Percentiles rank a stretch among this genome's conserved stretches.
These are phyloP conservation scores for Pythium rhizo-oryzae DNA, from an alignment of 352 stramenopile genomes.

Conservation along the genomic window DNA sequence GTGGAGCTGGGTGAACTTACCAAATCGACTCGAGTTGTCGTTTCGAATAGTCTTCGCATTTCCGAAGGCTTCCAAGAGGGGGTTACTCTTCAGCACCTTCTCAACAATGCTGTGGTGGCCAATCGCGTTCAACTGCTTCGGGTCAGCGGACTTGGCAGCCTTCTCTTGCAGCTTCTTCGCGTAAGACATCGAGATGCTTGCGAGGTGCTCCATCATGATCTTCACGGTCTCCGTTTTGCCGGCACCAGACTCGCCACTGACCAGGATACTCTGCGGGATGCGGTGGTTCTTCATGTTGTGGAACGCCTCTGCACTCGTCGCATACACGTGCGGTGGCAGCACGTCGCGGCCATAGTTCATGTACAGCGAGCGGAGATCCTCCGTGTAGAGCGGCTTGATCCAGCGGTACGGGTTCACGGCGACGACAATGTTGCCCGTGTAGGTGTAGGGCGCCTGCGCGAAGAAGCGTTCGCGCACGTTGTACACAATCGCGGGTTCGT, in stretches of 20 bases:
- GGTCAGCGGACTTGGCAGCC: conserved; percentile 76
- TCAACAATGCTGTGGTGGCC: conserved; percentile 66
- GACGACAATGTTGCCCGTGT: conserved; percentile 97
- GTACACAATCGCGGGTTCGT: conserved; percentile 93
- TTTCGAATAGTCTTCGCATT: conserved; percentile 94
- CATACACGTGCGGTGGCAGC: conserved; percentile 91
- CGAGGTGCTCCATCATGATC: conserved; percentile 97
- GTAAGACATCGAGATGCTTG: conserved; percentile 79
- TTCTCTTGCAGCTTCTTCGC: conserved; percentile 67
- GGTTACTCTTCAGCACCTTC: conserved; percentile 92
- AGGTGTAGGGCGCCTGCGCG: conserved; percentile 93
- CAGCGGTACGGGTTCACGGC: conserved; percentile 96
- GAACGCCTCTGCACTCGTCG: conserved; percentile 85
- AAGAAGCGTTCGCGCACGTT: conserved; percentile 90
- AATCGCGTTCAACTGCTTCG: conserved; percentile 31
- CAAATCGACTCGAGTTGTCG: conserved; percentile 96
- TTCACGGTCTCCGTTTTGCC: conserved; percentile 97
- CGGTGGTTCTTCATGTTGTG: conserved; percentile 77
- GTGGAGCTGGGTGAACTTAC: conserved; percentile 95
- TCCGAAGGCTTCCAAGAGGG: conserved; percentile 89
- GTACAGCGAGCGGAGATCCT: conserved; percentile 79
- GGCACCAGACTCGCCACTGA: conserved; percentile 93
- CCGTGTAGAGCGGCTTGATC: conserved; percentile 86
- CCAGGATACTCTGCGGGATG: conserved; percentile 88
- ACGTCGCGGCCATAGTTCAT: conserved; percentile 58